phyloP scores from a whole-genome alignment of 495 filamentous ascomycete species.

The Xylaria acuta region DNA sequence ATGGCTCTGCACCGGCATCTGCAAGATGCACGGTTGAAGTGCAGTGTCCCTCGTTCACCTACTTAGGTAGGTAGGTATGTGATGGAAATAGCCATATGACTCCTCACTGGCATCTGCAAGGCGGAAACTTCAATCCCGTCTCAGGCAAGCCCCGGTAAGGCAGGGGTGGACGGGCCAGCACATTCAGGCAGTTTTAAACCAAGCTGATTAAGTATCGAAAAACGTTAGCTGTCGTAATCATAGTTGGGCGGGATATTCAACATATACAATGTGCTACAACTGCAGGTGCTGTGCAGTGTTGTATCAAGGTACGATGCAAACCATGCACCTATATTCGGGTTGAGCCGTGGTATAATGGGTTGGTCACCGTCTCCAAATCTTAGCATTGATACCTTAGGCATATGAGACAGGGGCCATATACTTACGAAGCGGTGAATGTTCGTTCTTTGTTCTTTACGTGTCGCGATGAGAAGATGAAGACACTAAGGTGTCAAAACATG shows the following conservation, averaged over 20 bases:
- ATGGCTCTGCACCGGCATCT: slow-evolving; percentile 8
- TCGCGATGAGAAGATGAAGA: not conserved
- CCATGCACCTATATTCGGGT: not conserved
- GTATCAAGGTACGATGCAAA: not conserved
- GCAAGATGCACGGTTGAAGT: slow-evolving; percentile 2
- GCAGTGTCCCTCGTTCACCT: not conserved
- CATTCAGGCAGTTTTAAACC: not conserved
- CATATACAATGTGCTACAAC: not conserved
- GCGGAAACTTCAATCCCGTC: slow-evolving; percentile 15
- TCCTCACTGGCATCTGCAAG: slow-evolving; percentile 16
- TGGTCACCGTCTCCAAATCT: not conserved
- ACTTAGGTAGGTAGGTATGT: not conserved
- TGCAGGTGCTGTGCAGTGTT: not conserved
- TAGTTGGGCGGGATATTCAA: not conserved
- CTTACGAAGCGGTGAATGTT: not conserved
- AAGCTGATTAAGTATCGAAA: not conserved
- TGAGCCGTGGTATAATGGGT: not conserved
- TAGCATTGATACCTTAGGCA: slow-evolving; percentile 3
- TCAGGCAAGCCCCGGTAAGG: slow-evolving; percentile 2
- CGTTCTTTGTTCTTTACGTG: not conserved
- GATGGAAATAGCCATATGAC: slow-evolving; percentile 16
- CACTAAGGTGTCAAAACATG: not conserved
- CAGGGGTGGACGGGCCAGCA: slow-evolving; percentile 2
- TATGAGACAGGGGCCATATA: not conserved
- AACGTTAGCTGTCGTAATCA: not conserved